These are phyloP conservation scores for Diaporthe sp. DNA, from an alignment of 2,329 filamentous ascomycete species.

Conservation along the genomic window DNA sequence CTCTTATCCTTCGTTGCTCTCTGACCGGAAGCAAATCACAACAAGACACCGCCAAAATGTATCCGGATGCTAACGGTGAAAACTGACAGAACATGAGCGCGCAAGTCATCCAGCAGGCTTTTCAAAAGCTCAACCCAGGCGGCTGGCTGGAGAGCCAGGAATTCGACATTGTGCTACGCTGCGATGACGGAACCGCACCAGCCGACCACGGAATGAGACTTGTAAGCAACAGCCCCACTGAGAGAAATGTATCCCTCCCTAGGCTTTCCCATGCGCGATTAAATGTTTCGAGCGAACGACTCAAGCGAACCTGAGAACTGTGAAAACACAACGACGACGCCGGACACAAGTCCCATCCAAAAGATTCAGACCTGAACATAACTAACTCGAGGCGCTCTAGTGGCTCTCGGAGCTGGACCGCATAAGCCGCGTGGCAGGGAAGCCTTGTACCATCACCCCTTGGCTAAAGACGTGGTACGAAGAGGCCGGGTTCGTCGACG, in stretches of 20 bases:
- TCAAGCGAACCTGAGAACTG: neutral
- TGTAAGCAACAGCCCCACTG: slow-evolving; percentile 13
- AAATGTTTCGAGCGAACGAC: neutral
- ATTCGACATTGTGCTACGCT: slow-evolving; percentile 51
- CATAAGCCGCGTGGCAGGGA: slow-evolving; percentile 53
- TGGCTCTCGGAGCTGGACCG: slow-evolving; percentile 57
- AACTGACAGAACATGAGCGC: slow-evolving; percentile 52
- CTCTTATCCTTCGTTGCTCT: neutral
- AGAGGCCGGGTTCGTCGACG: slow-evolving; percentile 67
- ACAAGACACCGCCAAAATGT: neutral
- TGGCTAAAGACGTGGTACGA: slow-evolving; percentile 53
- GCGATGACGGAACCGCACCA: slow-evolving; percentile 60
- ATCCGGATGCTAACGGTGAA: neutral
- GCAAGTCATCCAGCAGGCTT: slow-evolving; percentile 65
- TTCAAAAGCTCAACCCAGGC: slow-evolving; percentile 61
- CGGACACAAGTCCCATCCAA: neutral
- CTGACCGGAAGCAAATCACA: neutral
- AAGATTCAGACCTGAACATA: neutral
- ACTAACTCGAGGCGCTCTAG: neutral
- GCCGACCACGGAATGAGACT: slow-evolving; percentile 52
- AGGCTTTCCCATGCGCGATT: neutral
- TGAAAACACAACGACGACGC: neutral
- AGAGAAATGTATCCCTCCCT: too few relatives aligned
- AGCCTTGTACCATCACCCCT: slow-evolving; percentile 52
- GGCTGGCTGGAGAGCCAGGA: slow-evolving; percentile 70